phyloP scores from a whole-genome alignment of 1,284 basidiomycete genomes.

The Cystobasidium sp. region DNA sequence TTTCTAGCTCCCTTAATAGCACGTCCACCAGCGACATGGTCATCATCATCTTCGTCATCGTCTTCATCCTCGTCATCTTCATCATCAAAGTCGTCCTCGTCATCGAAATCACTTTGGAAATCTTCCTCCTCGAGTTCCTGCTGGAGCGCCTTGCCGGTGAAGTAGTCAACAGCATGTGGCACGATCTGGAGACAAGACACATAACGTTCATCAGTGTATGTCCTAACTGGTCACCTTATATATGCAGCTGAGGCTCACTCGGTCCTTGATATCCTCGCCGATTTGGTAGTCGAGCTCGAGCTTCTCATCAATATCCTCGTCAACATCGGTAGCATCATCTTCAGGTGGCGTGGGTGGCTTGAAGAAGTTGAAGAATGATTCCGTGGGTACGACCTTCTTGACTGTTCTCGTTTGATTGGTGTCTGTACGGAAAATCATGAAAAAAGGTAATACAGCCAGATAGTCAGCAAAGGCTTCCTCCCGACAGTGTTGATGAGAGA shows the following conservation, averaged over 20 bases:
- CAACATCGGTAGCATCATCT: constrained; percentile 77
- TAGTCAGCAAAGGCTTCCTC: neutral
- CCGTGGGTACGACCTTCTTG: constrained; percentile 81
- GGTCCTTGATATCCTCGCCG: constrained; percentile 97
- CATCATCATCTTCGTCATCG: constrained; percentile 67
- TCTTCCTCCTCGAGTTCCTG: constrained; percentile 80
- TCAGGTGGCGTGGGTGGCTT: constrained; percentile 75
- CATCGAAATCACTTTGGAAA: constrained; percentile 60
- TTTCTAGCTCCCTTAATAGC: constrained; percentile 49
- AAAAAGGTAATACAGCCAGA: constrained; percentile 36
- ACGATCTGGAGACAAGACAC: constrained; percentile 67
- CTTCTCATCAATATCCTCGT: constrained; percentile 86
- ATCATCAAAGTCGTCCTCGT: constrained; percentile 65
- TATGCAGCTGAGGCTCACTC: constrained; percentile 62
- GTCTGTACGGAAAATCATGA: constrained; percentile 61
- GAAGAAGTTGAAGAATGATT: constrained; percentile 99
- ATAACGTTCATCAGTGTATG: neutral
- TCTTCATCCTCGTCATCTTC: constrained; percentile 61
- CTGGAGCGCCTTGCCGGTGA: constrained; percentile 89
- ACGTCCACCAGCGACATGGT: constrained; percentile 56
- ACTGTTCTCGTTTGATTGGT: constrained; percentile 91
- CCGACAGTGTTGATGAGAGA: neutral
- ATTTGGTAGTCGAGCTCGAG: constrained; percentile 98
- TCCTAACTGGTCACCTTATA: neutral
- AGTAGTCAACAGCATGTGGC: constrained; percentile 78